These are phyloP conservation scores for Podaxis sp. DNA, from an alignment of 768 basidiomycete genomes.

Conservation along the genomic window DNA sequence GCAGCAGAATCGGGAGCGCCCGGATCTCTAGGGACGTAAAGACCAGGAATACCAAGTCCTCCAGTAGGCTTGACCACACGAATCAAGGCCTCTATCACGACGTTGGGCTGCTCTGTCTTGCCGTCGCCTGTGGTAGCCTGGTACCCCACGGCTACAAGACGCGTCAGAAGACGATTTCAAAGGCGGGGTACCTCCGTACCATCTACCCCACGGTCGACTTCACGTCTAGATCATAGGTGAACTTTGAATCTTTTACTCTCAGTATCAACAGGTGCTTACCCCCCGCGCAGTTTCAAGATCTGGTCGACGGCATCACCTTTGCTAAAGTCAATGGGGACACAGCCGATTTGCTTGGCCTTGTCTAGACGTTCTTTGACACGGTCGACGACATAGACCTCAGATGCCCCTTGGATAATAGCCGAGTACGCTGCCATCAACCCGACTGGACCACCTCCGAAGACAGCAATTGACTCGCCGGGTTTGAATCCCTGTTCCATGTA, in stretches of 20 bases:
- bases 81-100: slow-evolving; percentile 50
- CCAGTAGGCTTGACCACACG: slow-evolving; percentile 54
- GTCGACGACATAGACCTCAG: slow-evolving; percentile 55
- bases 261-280: slow-evolving; percentile 29
- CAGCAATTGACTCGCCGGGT: slow-evolving; percentile 51
- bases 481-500: slow-evolving; percentile 34
- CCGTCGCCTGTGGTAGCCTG: slow-evolving; percentile 53
- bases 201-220: slow-evolving; percentile 54
- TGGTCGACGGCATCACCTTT: slow-evolving; percentile 48
- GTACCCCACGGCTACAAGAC: slow-evolving; percentile 47
- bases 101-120: slow-evolving; percentile 57
- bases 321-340: slow-evolving; percentile 48
- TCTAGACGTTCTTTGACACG: slow-evolving; percentile 52
- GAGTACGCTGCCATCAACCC: slow-evolving; percentile 63
- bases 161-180: neutral
- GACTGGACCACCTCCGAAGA: slow-evolving; percentile 55
- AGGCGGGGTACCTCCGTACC: slow-evolving; percentile 23
- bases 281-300: slow-evolving; percentile 43
- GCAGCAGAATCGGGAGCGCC: slow-evolving; percentile 53
- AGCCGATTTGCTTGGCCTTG: slow-evolving; percentile 54
- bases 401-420: slow-evolving; percentile 49
- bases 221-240: slow-evolving; percentile 28
- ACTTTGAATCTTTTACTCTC: neutral
- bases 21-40: slow-evolving; percentile 58
- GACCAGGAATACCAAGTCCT: slow-evolving; percentile 56